A percentile compares a stretch with the other conserved stretches of the same genome.
Evolutionary conservation across 352 stramenopile species (phyloP).

Genomic region (Globisporangium viniferum): DNA sequence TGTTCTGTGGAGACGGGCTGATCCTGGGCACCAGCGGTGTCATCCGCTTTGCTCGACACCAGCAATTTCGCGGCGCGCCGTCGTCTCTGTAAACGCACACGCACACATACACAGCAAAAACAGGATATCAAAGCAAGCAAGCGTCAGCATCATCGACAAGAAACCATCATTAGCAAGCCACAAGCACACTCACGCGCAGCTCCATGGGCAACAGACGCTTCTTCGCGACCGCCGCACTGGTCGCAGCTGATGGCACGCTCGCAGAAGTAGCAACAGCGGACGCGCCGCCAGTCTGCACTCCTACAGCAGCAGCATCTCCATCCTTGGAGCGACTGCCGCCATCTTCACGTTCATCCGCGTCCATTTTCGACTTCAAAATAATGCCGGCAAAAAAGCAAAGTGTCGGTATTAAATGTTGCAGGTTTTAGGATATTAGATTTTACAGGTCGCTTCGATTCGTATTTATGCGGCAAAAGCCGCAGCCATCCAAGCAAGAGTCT

Average conservation of each 20-base stretch:
- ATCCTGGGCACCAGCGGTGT: neutral
- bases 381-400: neutral
- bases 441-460: neutral
- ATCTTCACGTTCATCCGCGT: neutral
- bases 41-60: neutral
- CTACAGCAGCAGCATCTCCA: neutral
- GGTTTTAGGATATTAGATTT: neutral
- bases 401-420: neutral
- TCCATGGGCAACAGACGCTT: slow-evolving; percentile 74
- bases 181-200: slow-evolving; percentile 42
- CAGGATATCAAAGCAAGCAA: neutral
- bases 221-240: slow-evolving; percentile 28
- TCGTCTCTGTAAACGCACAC: slow-evolving; percentile 34
- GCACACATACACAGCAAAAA: neutral
- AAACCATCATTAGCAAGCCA: neutral
- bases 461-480: slow-evolving; percentile 2
- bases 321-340: neutral
- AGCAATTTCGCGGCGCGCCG: slow-evolving; percentile 61
- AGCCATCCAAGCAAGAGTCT: neutral
- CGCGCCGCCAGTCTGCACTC: neutral
- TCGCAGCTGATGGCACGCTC: neutral
- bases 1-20: neutral
- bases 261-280: slow-evolving; percentile 1
- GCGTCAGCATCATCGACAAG: slow-evolving; percentile 1
- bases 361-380: neutral